Evolutionary conservation across 805 yeast genomes (phyloP).

Genomic region (Schizosaccharomyces osmophilus): DNA sequence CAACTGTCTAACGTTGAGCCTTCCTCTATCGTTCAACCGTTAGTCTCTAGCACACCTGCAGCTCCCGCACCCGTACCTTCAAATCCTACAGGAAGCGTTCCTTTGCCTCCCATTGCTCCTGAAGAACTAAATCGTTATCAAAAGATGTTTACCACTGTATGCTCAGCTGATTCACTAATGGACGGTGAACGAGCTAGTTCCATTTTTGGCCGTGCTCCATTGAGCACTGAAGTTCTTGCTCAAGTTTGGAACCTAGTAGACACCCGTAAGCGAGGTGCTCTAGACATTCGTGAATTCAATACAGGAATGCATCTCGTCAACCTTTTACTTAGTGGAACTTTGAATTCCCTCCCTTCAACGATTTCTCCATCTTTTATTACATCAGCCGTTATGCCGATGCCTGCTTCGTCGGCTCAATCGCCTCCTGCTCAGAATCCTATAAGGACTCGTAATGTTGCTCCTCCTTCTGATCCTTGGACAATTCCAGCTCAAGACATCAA

Average conservation of each 20-base stretch:
- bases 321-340: conserved; percentile 39
- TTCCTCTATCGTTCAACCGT: background rate
- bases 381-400: conserved; percentile 13
- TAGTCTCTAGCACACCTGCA: background rate
- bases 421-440: background rate
- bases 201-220: conserved; percentile 68
- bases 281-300: conserved; percentile 52
- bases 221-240: conserved; percentile 55
- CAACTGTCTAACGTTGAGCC: background rate
- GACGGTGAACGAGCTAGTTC: conserved; percentile 62
- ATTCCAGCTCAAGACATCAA: background rate
- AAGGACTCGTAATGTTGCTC: background rate
- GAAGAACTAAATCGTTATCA: conserved; percentile 39
- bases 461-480: background rate
- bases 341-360: conserved; percentile 30
- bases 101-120: conserved; percentile 28
- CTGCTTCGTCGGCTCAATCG: background rate
- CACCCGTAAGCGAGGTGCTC: conserved; percentile 42
- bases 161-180: conserved; percentile 26
- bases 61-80: conserved; percentile 10
- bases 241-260: conserved; percentile 81
- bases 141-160: conserved; percentile 49
- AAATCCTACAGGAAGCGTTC: conserved; percentile 6
- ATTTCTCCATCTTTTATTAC: conserved; percentile 19
- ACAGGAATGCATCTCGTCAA: conserved; percentile 92